These are phyloP conservation scores for Trichoderma arundinaceum DNA, from an alignment of 2,329 filamentous ascomycete species.

Conservation along the genomic window DNA sequence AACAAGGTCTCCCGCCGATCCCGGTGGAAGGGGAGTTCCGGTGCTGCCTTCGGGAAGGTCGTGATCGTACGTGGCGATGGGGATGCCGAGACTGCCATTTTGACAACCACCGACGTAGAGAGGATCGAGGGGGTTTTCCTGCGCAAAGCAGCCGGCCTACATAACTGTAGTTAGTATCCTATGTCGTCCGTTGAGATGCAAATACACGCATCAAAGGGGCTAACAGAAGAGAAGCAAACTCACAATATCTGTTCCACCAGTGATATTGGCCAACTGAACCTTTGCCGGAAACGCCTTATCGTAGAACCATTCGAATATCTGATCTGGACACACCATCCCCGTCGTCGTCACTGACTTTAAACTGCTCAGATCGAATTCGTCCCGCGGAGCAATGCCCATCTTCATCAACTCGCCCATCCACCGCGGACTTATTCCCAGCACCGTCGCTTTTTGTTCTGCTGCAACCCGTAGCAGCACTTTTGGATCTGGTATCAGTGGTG, in stretches of 20 bases:
- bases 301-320: conserved; percentile 80
- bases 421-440: conserved; percentile 75
- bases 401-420: conserved; percentile 78
- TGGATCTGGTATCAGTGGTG: conserved; percentile 74
- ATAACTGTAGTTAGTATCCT: background rate
- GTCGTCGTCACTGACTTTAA: conserved; percentile 71
- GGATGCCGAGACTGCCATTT: conserved; percentile 55
- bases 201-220: too few species aligned
- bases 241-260: conserved; percentile 78
- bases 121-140: conserved; percentile 72
- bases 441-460: conserved; percentile 68
- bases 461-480: conserved; percentile 67
- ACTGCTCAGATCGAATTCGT: conserved; percentile 65
- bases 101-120: conserved; percentile 64
- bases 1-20: conserved; percentile 77
- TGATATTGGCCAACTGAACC: conserved; percentile 74
- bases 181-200: background rate
- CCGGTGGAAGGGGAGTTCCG: conserved; percentile 56
- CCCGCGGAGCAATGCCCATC: conserved; percentile 63
- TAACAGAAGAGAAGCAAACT: conserved; percentile 36
- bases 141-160: conserved; percentile 63
- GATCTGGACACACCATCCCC: conserved; percentile 80
- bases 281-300: conserved; percentile 70
- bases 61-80: conserved; percentile 66
- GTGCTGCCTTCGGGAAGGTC: conserved; percentile 55